Base-by-base conservation (phyloP, 1,284 basidiomycete genomes). In the Irpex lacteus region DNA sequence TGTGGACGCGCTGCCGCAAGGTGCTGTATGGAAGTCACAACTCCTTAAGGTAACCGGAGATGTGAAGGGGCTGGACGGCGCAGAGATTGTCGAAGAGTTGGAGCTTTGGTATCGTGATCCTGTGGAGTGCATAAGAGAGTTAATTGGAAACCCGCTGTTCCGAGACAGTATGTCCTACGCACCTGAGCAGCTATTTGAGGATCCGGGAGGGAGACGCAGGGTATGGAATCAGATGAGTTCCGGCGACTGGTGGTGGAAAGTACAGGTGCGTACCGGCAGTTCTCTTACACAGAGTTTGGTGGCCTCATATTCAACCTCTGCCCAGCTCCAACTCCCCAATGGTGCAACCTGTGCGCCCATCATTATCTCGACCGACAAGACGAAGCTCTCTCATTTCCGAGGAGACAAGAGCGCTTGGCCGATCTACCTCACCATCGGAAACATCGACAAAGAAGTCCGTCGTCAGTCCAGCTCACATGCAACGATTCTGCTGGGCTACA, bases 31-130 rank as follows among this genome's bases (percentile, higher is more conserved):
- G 72, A 62, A 60, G 11, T 68, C 67, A 19, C 68, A 74, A 32
- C 44, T 68, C 5, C 65, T 76, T 36, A 65, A 69, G 8, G 64
- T 73, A 6, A 49, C 26, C 11, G 63, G 63, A 4, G 63, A 65
- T 37, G 15, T 21, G 50, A 26, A 44, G 4, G 66, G 69, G 37
- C 63, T 68, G 7, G 53, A 67, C 37, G 65, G 66, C 6, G 15
- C 4, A 26, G 15, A 55, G 5, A 37, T 63, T 9, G 57, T 36
- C 0, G 70, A 69, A 53, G 64, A 67, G 4, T 50, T 74, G 0
- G 72, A 77, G 55, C 55, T 76, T 0, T 78, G 75, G 76, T 44
- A 60, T 7, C 44, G 72, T 0, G 67, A 78, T 60, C 73, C 73
- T 21, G 66, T 76, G 0, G 69, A 71, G 44, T 71, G 70, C 38